Conservation (phyloP, 257 asterid species). For the Pogostemon cablin region DNA sequence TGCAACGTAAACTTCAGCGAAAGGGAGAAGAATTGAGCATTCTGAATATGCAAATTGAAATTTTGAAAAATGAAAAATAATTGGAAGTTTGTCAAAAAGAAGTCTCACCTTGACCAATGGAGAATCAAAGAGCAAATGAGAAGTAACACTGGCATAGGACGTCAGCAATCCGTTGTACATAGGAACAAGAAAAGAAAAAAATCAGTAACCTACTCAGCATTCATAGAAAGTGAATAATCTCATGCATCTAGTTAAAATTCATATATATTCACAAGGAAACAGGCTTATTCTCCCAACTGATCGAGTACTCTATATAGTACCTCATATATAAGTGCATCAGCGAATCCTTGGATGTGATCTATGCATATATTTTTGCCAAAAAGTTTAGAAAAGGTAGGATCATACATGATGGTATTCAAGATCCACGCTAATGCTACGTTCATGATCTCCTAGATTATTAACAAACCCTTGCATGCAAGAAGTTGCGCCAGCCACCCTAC, state of each 20-base stretch:
- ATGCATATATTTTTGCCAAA: slow-evolving; percentile 87
- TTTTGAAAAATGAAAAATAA: slow-evolving; percentile 23
- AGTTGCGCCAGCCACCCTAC: slow-evolving; percentile 89
- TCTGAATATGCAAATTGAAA: slow-evolving; percentile 8
- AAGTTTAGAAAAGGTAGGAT: slow-evolving; percentile 87
- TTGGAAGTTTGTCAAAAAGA: slow-evolving; percentile 12
- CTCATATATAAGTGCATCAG: slow-evolving; percentile 95
- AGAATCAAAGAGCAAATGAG: slow-evolving; percentile 91
- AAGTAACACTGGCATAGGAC: slow-evolving; percentile 70
- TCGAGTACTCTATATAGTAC: slow-evolving; percentile 41
- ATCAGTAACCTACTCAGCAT: too few relatives aligned
- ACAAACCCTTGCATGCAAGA: slow-evolving; percentile 96
- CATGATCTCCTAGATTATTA: slow-evolving; percentile 86
- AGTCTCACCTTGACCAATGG: slow-evolving; percentile 82
- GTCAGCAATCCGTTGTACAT: slow-evolving; percentile 62
- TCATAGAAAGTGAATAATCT: too few relatives aligned
- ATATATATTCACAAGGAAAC: too few relatives aligned
- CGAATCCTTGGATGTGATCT: slow-evolving; percentile 93
- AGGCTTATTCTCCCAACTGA: too few relatives aligned
- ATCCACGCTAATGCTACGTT: slow-evolving; percentile 86
- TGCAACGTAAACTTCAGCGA: slow-evolving; percentile 23
- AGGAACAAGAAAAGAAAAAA: not conserved
- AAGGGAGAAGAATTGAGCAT: slow-evolving; percentile 14
- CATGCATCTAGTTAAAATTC: too few relatives aligned
- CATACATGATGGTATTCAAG: slow-evolving; percentile 94